These are phyloP conservation scores for Huntiella decipiens DNA, from an alignment of 2,329 filamentous ascomycete species.

Conservation along the genomic window DNA sequence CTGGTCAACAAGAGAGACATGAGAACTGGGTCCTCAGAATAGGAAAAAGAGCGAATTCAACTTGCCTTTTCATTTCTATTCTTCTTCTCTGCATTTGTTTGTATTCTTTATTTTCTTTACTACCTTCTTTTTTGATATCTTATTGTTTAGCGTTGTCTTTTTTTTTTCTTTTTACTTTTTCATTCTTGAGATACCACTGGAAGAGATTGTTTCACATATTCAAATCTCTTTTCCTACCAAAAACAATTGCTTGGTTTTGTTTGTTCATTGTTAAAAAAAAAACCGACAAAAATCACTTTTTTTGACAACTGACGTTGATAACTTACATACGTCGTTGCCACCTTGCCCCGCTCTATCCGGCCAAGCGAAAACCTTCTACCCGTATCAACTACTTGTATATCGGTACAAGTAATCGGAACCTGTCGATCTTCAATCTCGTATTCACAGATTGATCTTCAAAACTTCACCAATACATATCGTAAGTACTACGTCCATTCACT, in stretches of 20 bases:
- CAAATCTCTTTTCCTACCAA: not conserved
- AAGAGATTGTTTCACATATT: not conserved
- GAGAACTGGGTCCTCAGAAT: slow-evolving; percentile 9
- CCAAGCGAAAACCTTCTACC: not conserved
- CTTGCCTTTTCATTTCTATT: slow-evolving; percentile 3
- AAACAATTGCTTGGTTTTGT: slow-evolving; percentile 3
- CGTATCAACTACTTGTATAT: not conserved
- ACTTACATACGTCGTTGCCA: not conserved
- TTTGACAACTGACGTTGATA: not conserved
- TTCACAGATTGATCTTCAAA: too few relatives aligned
- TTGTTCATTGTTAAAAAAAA: not conserved
- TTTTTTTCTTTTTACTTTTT: slow-evolving; percentile 1
- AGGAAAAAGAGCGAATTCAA: slow-evolving; percentile 11
- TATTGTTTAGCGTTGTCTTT: slow-evolving; percentile 4
- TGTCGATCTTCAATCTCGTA: not conserved
- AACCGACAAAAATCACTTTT: not conserved
- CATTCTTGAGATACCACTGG: not conserved
- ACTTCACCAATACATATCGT: too few relatives aligned
- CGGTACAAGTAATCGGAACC: not conserved
- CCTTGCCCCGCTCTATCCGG: not conserved
- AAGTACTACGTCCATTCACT: not conserved
- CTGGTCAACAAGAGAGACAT: slow-evolving; percentile 10
- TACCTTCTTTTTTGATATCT: slow-evolving; percentile 1
- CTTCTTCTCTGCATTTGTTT: slow-evolving; percentile 1
- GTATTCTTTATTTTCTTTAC: slow-evolving; percentile 3